Base-by-base conservation (phyloP, 2,329 filamentous ascomycete genomes). In the Plectosphaerella plurivora region DNA sequence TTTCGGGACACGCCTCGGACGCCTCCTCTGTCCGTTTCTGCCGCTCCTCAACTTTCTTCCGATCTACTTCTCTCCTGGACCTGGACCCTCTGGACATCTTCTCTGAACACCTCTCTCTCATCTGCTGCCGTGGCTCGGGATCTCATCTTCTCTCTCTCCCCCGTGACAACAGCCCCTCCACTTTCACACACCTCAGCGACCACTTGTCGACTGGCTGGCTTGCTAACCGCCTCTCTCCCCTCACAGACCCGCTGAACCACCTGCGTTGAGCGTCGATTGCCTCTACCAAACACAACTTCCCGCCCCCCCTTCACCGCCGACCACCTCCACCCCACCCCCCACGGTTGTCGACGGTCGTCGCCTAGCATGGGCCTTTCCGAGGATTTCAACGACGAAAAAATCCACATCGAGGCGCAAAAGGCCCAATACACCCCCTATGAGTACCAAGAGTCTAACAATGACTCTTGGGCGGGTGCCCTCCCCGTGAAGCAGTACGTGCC, bases 391-490 rank as follows among this genome's bases (percentile, higher is more conserved):
- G 83, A 86, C 71, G 82, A 82, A 82, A 75, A 85, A 71, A 79
- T 70, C 69, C 77, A 83, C 61, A 71, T 79, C 63, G 82, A 84
- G 61, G 78, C 81, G 60, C 76, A 83, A 67, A 75, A 78, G 61
- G 77, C 83, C 63, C 68, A 75, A 67, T 86, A 86, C 66, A 75
- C 79, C 67, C 82, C 79, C 49, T 97, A 93, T 84, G 85, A 91
- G 71, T 97, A 94, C 74, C 86, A 94, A 73, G 86, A 86, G 55
- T 86, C 91, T 71, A 91, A 91, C 77, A 91, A 91, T 69, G 73
- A 66, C 70, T 93, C 90, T 61, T 95, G 94, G 94, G 94, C 93
- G 64, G 90, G 92, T 67, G 89, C 93, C 68, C 83, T 99, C 64
- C 94, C 94, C 67, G 84, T 95, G 82, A 96, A 96, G 85, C 93